Base-by-base conservation (phyloP, 2,329 filamentous ascomycete species). In the Cordyceps fumosorosea region DNA sequence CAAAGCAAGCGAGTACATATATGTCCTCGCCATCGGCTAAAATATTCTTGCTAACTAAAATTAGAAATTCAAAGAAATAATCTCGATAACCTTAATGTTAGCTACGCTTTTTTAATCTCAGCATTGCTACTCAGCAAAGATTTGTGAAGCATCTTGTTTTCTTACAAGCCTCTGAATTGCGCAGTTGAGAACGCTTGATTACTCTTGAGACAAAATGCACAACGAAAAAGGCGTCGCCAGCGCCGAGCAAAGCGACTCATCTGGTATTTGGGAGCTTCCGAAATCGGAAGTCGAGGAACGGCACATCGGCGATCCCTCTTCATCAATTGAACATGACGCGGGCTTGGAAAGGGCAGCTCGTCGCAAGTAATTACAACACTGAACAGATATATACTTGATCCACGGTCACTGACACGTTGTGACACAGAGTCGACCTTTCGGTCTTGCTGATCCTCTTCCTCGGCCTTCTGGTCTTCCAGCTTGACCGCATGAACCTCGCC, bases 401-500 rank as follows among this genome's bases (percentile, higher is more conserved):
- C 2, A 16, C 32, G 7, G n/a, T n/a, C 37, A 53, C 12, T 53
- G 6, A 40, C 34, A 7, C 11, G 5, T 40, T 53, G 5, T 6
- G 29, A 1, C 32, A n/a, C 12, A 53, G 51, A n/a, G 32, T 79
- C 48, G 80, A 83, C 63, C 68, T 70, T 8, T 76, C 76, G 0
- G 78, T 84, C 2, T 72, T 84, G 0, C 76, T 78, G 0, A 70
- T 83, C 0, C 74, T 84, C 1, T 75, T 80, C 45, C 71, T 83
- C 1, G 80, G 79, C 0, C 71, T 84, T 1, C 71, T 82, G 1
- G 78, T 79, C 48, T 81, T 83, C 64, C 80, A 82, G 66, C 69
- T 83, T 0, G 81, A 83, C 63, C 77, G 81, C 29, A 82, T 80
- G 73, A 82, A 83, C 62, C 72, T 82, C 8, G 78, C 77, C 18